These are phyloP conservation scores for Fusarium papillatum DNA, from an alignment of 2,329 filamentous ascomycete species.

Conservation along the genomic window DNA sequence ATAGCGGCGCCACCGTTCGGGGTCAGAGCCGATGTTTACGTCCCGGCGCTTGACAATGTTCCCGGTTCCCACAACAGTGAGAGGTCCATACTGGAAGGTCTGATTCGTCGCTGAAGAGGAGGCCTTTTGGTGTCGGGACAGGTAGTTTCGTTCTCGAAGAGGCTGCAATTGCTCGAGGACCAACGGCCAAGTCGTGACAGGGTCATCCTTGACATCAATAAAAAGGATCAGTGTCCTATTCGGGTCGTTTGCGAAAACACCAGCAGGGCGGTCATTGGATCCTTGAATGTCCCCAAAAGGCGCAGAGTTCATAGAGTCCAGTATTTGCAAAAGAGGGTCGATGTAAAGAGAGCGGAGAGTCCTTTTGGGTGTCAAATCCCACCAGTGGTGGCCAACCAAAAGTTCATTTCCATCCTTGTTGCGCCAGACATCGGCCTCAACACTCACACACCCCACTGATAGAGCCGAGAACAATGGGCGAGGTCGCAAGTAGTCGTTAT, in stretches of 20 bases:
- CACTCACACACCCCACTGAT: conserved; percentile 68
- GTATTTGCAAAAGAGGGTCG: conserved; percentile 71
- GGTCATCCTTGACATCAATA: conserved; percentile 74
- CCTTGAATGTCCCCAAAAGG: rapidly evolving
- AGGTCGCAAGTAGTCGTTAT: conserved; percentile 78
- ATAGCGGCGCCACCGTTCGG: conserved; percentile 20
- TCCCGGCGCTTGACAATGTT: conserved; percentile 49
- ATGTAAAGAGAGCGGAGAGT: conserved; percentile 75
- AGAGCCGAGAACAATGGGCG: conserved; percentile 75
- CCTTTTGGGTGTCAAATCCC: conserved; percentile 59
- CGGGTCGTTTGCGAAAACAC: conserved; percentile 69
- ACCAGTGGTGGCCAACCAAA: conserved; percentile 72
- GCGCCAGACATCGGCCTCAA: conserved; percentile 79
- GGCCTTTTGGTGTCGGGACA: conserved; percentile 63
- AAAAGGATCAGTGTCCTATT: conserved; percentile 70
- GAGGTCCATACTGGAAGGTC: conserved; percentile 56
- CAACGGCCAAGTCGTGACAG: conserved; percentile 41
- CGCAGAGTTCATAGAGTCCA: conserved; percentile 54
- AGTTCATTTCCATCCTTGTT: conserved; percentile 60
- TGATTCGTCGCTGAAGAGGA: conserved; percentile 53
- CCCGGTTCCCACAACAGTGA: conserved; percentile 79
- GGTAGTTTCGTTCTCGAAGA: conserved; percentile 68
- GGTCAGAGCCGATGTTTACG: conserved; percentile 32
- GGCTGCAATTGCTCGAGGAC: conserved; percentile 60
- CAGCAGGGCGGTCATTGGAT: conserved; percentile 42